Conservation (phyloP, 495 filamentous ascomycete species). For the Amniculicola lignicola region DNA sequence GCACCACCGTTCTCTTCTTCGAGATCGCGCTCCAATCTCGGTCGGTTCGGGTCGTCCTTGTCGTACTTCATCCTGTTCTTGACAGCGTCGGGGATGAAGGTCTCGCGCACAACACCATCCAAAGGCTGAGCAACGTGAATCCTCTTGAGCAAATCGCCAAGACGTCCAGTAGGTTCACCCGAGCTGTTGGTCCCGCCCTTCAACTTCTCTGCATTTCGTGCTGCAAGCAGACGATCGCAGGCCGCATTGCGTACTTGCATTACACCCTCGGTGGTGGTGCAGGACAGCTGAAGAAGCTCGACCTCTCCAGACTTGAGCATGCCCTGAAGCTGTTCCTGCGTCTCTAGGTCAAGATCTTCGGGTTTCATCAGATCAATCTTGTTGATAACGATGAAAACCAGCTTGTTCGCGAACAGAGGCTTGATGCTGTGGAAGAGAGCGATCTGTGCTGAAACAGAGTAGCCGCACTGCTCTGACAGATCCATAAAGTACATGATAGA, state of each 20-base stretch:
- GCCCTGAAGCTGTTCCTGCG: slow-evolving; percentile 70
- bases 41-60: slow-evolving; percentile 79
- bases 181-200: slow-evolving; percentile 77
- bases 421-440: slow-evolving; percentile 92
- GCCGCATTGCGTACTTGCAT: slow-evolving; percentile 92
- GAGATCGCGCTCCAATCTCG: slow-evolving; percentile 74
- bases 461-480: slow-evolving; percentile 94
- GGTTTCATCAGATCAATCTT: slow-evolving; percentile 91
- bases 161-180: slow-evolving; percentile 68
- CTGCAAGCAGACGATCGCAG: slow-evolving; percentile 87
- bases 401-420: slow-evolving; percentile 94
- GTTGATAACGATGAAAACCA: slow-evolving; percentile 94
- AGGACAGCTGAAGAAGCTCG: slow-evolving; percentile 86
- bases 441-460: slow-evolving; percentile 87
- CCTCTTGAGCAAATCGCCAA: slow-evolving; percentile 83
- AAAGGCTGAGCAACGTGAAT: slow-evolving; percentile 95
- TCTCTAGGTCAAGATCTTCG: slow-evolving; percentile 81
- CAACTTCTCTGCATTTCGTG: slow-evolving; percentile 90
- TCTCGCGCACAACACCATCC: slow-evolving; percentile 69
- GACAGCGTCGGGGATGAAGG: slow-evolving; percentile 84
- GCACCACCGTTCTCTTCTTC: slow-evolving; percentile 92
- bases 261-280: slow-evolving; percentile 91
- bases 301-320: slow-evolving; percentile 83
- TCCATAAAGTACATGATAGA: slow-evolving; percentile 98
- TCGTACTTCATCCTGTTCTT: slow-evolving; percentile 80